Evolutionary conservation across 352 stramenopile genomes (phyloP).

Genomic region (Phytophthora hybrid): DNA sequence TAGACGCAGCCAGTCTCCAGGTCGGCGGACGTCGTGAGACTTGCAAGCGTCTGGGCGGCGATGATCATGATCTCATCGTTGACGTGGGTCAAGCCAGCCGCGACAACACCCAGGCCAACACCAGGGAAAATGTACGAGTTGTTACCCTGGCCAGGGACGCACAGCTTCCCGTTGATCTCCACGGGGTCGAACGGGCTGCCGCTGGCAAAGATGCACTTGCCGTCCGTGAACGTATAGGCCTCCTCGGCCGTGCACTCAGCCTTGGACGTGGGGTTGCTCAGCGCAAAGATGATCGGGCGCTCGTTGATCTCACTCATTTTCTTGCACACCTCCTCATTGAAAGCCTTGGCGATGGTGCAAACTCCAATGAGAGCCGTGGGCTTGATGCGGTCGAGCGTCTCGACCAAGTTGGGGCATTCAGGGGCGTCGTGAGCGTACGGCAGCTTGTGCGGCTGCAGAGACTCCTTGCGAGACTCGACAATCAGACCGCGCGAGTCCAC

Average conservation of each 20-base stretch:
- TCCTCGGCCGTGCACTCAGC: conserved; percentile 97
- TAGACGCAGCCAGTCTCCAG: conserved; percentile 95
- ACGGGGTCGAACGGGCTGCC: conserved; percentile 97
- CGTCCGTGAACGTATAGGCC: conserved; percentile 97
- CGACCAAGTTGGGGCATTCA: conserved; percentile 71
- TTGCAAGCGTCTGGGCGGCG: conserved; percentile 74
- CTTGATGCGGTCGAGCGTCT: conserved; percentile 87
- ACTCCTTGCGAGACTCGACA: conserved; percentile 70
- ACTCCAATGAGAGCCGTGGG: conserved; percentile 96
- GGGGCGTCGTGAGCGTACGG: conserved; percentile 86
- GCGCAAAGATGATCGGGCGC: conserved; percentile 96
- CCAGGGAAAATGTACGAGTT: conserved; percentile 99
- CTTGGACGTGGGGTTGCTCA: conserved; percentile 97
- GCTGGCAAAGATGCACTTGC: conserved; percentile 96
- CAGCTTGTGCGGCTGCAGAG: conserved; percentile 92
- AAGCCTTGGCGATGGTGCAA: conserved; percentile 92
- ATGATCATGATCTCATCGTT: conserved; percentile 89
- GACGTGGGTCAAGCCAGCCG: conserved; percentile 80
- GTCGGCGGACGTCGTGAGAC: conserved; percentile 90
- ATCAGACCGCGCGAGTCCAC: conserved; percentile 93
- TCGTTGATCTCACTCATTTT: conserved; percentile 91
- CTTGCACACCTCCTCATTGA: conserved; percentile 90
- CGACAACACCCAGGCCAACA: conserved; percentile 93
- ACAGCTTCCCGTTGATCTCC: conserved; percentile 86
- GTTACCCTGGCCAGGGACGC: conserved; percentile 92